These are phyloP conservation scores for Candida incommunis DNA, from an alignment of 805 yeast species.

Conservation along the genomic window DNA sequence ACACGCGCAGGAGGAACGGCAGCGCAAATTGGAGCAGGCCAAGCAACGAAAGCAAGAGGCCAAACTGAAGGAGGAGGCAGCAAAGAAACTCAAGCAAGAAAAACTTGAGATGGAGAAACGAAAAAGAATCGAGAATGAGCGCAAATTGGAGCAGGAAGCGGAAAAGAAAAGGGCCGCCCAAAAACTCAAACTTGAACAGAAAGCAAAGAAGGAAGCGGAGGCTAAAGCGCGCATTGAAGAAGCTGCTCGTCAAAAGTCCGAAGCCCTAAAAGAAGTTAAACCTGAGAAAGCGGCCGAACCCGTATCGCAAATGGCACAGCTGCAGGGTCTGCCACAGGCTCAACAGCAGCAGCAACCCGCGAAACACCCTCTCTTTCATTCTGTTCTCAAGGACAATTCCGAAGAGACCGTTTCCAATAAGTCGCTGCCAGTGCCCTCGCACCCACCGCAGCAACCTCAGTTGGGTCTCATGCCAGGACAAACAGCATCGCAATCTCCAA, in stretches of 20 bases:
- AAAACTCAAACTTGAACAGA: conserved; percentile 19
- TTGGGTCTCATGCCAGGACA: too few species aligned
- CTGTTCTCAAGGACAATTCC: too few species aligned
- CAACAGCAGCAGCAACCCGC: conserved; percentile 8
- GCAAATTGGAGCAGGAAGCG: conserved; percentile 9
- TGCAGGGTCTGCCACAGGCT: background rate
- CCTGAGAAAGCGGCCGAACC: conserved; percentile 2
- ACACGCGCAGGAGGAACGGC: conserved; percentile 12
- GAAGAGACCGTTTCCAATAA: too few species aligned
- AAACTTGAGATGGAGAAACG: conserved; percentile 8
- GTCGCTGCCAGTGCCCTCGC: too few species aligned
- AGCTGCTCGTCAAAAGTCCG: conserved; percentile 4
- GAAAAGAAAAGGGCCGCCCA: conserved; percentile 4
- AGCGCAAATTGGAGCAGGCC: conserved; percentile 2
- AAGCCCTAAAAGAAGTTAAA: conserved; percentile 3
- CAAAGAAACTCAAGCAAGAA: conserved; percentile 14
- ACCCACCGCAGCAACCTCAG: too few species aligned
- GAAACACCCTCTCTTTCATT: too few species aligned
- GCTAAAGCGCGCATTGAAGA: conserved; percentile 11
- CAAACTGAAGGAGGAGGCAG: conserved; percentile 10
- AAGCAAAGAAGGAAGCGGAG: conserved; percentile 17
- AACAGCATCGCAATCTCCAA: too few species aligned
- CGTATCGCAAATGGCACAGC: background rate
- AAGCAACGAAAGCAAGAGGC: conserved; percentile 1
- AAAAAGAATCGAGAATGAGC: conserved; percentile 7